Conservation (phyloP, 129 eudicot genomes). For the Pulicaria dysenterica region DNA sequence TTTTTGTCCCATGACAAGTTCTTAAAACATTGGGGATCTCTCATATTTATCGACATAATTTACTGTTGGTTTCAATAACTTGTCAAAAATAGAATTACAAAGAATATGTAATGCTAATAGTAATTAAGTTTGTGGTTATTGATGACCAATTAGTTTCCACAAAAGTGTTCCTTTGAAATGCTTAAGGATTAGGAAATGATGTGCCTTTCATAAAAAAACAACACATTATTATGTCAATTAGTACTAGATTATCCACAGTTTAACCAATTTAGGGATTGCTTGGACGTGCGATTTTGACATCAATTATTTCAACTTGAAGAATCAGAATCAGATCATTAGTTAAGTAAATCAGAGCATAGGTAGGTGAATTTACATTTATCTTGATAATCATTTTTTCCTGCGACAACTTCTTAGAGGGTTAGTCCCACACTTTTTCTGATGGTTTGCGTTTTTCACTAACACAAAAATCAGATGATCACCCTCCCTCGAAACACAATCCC, state of each 20-base stretch:
- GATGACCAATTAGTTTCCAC: background rate
- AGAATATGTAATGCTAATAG: background rate
- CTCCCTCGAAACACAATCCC: too few relatives aligned
- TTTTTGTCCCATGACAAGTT: background rate
- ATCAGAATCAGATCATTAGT: background rate
- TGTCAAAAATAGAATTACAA: background rate
- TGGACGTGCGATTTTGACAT: background rate
- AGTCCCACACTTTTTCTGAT: too few relatives aligned
- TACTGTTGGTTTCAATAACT: conserved; percentile 2
- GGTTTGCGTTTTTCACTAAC: too few relatives aligned
- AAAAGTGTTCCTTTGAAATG: background rate
- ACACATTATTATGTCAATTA: background rate
- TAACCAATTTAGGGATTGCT: background rate
- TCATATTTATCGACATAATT: background rate
- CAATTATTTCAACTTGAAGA: background rate
- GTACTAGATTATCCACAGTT: background rate
- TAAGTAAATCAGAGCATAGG: background rate
- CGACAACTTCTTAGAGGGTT: too few relatives aligned
- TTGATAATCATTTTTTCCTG: background rate
- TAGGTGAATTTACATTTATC: background rate
- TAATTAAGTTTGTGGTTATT: conserved; percentile 1
- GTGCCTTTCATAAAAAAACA: background rate
- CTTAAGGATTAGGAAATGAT: background rate
- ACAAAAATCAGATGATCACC: too few relatives aligned
- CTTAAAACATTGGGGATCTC: conserved; percentile 4